Evolutionary conservation across 2,329 filamentous ascomycete genomes (phyloP).

Genomic region (Pseudogymnoascus sp.): DNA sequence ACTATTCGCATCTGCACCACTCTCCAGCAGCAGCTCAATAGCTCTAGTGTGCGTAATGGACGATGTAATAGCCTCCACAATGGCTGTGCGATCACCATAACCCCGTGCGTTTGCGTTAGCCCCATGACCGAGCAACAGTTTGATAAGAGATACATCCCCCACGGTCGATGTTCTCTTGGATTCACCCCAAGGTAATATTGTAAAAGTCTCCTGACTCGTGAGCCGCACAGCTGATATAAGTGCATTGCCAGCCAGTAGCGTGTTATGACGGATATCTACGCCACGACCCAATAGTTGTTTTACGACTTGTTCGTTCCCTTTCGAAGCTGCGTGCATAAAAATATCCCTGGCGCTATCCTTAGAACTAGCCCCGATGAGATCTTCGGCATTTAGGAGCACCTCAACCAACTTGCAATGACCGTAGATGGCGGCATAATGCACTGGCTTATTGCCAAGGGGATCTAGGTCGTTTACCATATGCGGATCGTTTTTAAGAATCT

Average conservation of each 20-base stretch:
- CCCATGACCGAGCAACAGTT: not conserved
- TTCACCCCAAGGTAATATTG: not conserved
- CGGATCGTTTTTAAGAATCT: not conserved
- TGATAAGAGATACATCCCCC: not conserved
- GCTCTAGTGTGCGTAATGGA: not conserved
- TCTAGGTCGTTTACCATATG: not conserved
- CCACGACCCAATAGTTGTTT: slow-evolving; percentile 6
- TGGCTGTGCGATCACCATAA: not conserved
- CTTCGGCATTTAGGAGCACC: slow-evolving; percentile 14
- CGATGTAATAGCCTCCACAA: not conserved
- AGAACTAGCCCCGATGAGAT: not conserved
- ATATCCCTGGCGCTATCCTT: not conserved
- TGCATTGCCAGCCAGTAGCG: not conserved
- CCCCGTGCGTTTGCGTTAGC: not conserved
- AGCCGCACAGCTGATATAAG: not conserved
- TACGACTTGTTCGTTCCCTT: slow-evolving; percentile 9
- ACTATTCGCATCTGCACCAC: not conserved
- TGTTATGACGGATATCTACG: not conserved
- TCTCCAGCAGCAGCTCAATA: not conserved
- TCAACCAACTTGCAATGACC: slow-evolving; percentile 14
- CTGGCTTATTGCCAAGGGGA: slow-evolving; percentile 9
- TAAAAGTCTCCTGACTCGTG: not conserved
- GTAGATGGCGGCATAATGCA: slow-evolving; percentile 12
- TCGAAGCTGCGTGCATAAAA: not conserved
- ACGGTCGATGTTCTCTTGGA: not conserved